Evolutionary conservation across 2,329 filamentous ascomycete species (phyloP), one percentile per base, ranked within the genome.

Genomic region (Venturia oleaginea): DNA sequence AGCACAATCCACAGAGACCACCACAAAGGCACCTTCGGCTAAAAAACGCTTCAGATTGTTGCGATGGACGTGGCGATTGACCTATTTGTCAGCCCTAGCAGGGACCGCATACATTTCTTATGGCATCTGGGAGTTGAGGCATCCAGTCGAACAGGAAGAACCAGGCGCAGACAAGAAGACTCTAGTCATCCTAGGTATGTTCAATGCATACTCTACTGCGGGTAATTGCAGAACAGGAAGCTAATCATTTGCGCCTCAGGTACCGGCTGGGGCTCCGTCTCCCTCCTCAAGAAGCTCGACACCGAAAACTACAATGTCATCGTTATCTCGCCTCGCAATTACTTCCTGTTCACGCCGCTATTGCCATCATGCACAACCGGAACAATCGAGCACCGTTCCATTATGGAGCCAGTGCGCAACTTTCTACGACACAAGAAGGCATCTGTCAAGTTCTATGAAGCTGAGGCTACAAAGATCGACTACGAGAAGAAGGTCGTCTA

Each of bases 231-330:
- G 32, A 60, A 48, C 51, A 42, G 38, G 54, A 24, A 40, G 55
- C 65, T 57, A 64, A 69, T 48, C 22, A 40, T 61, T 54, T 67
- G 63, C 65, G 48, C 63, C 32, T 38, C 43, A 97, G 93, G 93
- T 73, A 96, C 92, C 71, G 94, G 94, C 71, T 99, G 94, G 94
- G 94, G 88, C 71, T 91, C 93, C 54, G 91, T 99, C 72, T 95
- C 93, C 67, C 87, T 99, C 67, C 86, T 99, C 69, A 99, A 99
- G 86, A 97, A 96, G 76, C 90, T 99, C 78, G 92, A 99, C 75
- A 97, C 93, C 67, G 90, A 96, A 77, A 96, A 97, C 84, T 99
- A 97, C 86, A 97, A 99, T 77, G 93, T 97, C 77, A 79, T 97
- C 74, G 92, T 99, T 76, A 91, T 99, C 76, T 97, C 94, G 61